Evolutionary conservation across 2,329 filamentous ascomycete species (phyloP).

Genomic region (Thielaviopsis euricoi): DNA sequence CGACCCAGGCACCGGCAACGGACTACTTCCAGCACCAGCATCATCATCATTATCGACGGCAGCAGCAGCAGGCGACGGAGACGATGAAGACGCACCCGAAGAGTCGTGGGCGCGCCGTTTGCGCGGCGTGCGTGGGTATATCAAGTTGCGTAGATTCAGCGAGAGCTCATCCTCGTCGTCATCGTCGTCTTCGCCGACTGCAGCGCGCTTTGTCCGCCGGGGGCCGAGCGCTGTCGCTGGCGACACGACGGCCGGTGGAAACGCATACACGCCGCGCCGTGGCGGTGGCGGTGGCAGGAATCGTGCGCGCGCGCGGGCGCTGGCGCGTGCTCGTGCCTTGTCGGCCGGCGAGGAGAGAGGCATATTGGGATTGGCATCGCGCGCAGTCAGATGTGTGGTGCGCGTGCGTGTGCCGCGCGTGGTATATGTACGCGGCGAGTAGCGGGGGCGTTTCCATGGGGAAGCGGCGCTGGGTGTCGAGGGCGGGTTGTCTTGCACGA

Average conservation of each 20-base stretch:
- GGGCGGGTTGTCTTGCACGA: not conserved
- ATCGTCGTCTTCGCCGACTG: slow-evolving; percentile 5
- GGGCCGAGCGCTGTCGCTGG: no score
- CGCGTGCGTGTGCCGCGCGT: not conserved
- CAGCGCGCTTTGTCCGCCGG: not conserved
- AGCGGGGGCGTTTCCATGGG: not conserved
- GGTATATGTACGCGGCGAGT: not conserved
- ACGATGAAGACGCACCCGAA: no score
- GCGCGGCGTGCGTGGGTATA: not conserved
- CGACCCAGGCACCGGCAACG: not conserved
- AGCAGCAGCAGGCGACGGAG: not conserved
- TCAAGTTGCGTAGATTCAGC: slow-evolving; percentile 16
- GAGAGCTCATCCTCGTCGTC: slow-evolving; percentile 24
- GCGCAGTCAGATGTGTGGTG: not conserved
- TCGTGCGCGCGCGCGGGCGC: not conserved
- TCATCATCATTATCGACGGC: not conserved
- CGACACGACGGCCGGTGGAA: no score
- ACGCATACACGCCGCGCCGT: no score
- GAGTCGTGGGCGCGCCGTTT: not conserved
- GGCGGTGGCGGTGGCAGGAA: no score
- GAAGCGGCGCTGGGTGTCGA: not conserved
- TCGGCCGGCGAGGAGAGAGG: slow-evolving; percentile 1
- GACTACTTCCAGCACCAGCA: no score
- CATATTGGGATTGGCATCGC: not conserved
- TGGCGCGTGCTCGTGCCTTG: not conserved